These are phyloP conservation scores for Trichoderma koningiopsis DNA, from an alignment of 2,329 filamentous ascomycete species.

Conservation along the genomic window DNA sequence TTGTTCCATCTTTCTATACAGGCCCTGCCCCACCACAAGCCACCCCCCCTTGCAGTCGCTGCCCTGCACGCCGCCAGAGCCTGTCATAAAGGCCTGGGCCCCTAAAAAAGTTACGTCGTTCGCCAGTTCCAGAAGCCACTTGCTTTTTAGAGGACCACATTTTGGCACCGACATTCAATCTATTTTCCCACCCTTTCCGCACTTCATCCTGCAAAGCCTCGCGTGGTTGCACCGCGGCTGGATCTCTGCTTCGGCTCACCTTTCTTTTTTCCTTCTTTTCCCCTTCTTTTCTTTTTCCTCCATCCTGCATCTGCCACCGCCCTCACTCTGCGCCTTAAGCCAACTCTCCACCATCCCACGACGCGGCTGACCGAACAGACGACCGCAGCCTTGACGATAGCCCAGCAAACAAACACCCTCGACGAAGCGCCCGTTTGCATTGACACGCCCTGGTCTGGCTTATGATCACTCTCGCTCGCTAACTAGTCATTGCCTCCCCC, in stretches of 20 bases:
- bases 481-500: conserved; percentile 2
- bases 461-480: conserved; percentile 18
- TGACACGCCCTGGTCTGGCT: conserved; percentile 17
- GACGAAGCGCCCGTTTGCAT: conserved; percentile 18
- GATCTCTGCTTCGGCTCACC: conserved; percentile 28
- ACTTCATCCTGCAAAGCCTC: conserved; percentile 26
- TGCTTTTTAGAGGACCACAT: conserved; percentile 21
- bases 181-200: conserved; percentile 18
- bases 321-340: conserved; percentile 22
- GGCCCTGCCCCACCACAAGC: conserved; percentile 6
- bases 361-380: conserved; percentile 33
- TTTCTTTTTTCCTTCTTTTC: conserved; percentile 31
- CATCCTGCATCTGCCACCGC: conserved; percentile 12
- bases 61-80: conserved; percentile 22
- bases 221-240: conserved; percentile 16
- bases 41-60: conserved; percentile 11
- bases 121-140: conserved; percentile 24
- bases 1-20: conserved; percentile 25
- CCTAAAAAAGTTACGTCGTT: conserved; percentile 31
- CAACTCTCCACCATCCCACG: conserved; percentile 20
- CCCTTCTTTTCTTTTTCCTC: conserved; percentile 16
- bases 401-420: conserved; percentile 27
- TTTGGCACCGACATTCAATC: conserved; percentile 22
- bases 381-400: conserved; percentile 35
- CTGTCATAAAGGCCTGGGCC: conserved; percentile 29